Evolutionary conservation across 139 green algal species (phyloP).

Genomic region (Spirogloea muscicola): DNA sequence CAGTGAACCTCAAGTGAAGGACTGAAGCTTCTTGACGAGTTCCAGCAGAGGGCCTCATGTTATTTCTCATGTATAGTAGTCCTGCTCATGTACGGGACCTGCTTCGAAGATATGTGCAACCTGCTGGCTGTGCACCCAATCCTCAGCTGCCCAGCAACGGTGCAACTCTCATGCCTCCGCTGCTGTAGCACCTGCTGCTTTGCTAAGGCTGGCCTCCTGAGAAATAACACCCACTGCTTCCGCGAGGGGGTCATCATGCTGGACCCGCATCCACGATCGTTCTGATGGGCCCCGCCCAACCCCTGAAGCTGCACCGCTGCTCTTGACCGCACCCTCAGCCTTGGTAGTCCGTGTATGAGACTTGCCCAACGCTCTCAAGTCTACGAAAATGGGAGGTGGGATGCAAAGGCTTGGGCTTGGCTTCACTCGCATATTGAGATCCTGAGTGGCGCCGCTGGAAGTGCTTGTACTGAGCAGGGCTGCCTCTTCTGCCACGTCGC

Average conservation of each 20-base stretch:
- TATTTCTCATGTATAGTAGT: no score
- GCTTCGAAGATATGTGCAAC: no score
- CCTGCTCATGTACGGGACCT: no score
- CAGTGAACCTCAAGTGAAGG: no score
- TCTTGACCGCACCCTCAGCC: not conserved
- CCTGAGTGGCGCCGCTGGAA: not conserved
- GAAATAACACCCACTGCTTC: not conserved
- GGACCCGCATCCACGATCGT: not conserved
- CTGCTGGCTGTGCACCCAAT: no score
- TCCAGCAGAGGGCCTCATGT: no score
- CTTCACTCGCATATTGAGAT: not conserved
- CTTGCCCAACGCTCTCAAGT: not conserved
- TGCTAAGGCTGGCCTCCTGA: no score
- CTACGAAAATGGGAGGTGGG: constrained; percentile 34
- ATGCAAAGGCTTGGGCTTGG: constrained; percentile 9
- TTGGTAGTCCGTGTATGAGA: not conserved
- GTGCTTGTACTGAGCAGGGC: not conserved
- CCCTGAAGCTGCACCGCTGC: not conserved
- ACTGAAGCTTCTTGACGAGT: no score
- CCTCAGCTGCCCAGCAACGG: no score
- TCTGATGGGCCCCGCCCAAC: not conserved
- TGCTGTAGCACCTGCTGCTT: no score
- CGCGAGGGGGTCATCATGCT: constrained; percentile 21
- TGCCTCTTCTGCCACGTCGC: not conserved
- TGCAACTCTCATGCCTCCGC: no score